phyloP scores from a whole-genome alignment of 1,284 basidiomycete genomes.

The Anthracocystis walkeri region DNA sequence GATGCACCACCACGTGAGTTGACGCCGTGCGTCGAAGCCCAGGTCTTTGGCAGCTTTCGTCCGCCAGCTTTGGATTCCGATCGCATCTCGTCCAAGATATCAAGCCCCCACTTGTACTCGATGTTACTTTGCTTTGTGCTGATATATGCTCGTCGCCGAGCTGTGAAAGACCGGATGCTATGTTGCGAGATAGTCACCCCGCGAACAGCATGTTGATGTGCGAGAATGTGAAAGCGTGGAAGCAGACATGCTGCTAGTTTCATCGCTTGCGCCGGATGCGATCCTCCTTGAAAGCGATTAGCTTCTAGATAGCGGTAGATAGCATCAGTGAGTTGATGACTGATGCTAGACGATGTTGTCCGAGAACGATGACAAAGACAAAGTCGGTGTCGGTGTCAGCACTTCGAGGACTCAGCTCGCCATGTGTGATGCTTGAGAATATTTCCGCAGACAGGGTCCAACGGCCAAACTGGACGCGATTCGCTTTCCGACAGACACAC shows the following conservation, averaged over 20 bases:
- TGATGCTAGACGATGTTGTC: neutral
- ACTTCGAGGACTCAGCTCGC: neutral
- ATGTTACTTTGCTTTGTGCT: neutral
- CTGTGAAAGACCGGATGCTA: neutral
- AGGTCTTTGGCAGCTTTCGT: conserved; percentile 34
- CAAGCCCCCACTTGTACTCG: conserved; percentile 13
- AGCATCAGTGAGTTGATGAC: conserved; percentile 1
- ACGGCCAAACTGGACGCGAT: neutral
- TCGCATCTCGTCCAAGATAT: conserved; percentile 27
- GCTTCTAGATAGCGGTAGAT: too few relatives aligned
- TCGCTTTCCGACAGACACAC: conserved; percentile 2
- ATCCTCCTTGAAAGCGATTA: neutral
- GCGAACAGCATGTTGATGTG: conserved; percentile 10
- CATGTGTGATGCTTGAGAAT: too few relatives aligned
- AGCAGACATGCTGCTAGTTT: conserved; percentile 30
- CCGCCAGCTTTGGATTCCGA: neutral
- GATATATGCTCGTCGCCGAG: neutral
- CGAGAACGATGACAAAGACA: neutral
- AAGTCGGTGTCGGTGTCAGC: neutral
- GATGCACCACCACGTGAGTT: neutral
- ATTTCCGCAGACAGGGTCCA: conserved; percentile 1
- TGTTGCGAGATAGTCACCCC: conserved; percentile 1
- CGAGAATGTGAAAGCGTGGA: conserved; percentile 8
- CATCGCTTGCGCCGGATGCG: conserved; percentile 12
- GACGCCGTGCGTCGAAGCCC: conserved; percentile 31